Evolutionary conservation across 2,329 filamentous ascomycete species (phyloP).

Genomic region (Colletotrichum filicis): DNA sequence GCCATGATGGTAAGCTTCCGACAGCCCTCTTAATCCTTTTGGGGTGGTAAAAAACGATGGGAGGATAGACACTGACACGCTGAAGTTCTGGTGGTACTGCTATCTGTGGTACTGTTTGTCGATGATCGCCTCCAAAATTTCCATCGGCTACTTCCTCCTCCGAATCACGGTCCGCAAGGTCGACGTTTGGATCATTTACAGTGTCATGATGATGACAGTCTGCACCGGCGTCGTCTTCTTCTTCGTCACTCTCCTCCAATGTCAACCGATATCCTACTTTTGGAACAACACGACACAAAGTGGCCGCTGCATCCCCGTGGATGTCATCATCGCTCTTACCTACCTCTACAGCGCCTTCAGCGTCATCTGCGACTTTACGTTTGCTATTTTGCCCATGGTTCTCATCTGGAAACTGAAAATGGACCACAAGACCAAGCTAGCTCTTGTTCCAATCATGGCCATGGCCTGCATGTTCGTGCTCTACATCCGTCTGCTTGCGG

Average conservation of each 20-base stretch:
- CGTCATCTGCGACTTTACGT: constrained; percentile 61
- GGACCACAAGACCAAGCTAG: constrained; percentile 60
- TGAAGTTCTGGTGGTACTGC: constrained; percentile 51
- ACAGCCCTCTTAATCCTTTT: constrained; percentile 19
- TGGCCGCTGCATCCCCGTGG: constrained; percentile 43
- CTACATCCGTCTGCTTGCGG: neutral
- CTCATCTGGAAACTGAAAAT: constrained; percentile 68
- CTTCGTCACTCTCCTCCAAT: constrained; percentile 45
- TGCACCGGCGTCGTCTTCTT: constrained; percentile 44
- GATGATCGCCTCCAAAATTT: constrained; percentile 49
- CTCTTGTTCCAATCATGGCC: constrained; percentile 63
- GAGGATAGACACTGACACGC: neutral
- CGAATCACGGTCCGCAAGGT: constrained; percentile 38
- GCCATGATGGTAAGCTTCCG: constrained; percentile 48
- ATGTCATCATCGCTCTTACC: constrained; percentile 61
- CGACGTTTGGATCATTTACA: constrained; percentile 42
- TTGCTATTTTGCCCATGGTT: constrained; percentile 64
- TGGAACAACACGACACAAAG: constrained; percentile 39
- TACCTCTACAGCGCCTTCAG: constrained; percentile 63
- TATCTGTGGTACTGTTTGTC: constrained; percentile 50
- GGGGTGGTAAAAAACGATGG: constrained; percentile 19
- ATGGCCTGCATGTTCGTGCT: constrained; percentile 63
- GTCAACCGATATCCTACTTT: constrained; percentile 42
- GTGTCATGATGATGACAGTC: constrained; percentile 42
- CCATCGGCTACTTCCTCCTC: constrained; percentile 41